Percentiles rank a stretch among this genome's conserved stretches.
Evolutionary conservation across 495 filamentous ascomycete species (phyloP).

Genomic region (Chaetomium tenue): DNA sequence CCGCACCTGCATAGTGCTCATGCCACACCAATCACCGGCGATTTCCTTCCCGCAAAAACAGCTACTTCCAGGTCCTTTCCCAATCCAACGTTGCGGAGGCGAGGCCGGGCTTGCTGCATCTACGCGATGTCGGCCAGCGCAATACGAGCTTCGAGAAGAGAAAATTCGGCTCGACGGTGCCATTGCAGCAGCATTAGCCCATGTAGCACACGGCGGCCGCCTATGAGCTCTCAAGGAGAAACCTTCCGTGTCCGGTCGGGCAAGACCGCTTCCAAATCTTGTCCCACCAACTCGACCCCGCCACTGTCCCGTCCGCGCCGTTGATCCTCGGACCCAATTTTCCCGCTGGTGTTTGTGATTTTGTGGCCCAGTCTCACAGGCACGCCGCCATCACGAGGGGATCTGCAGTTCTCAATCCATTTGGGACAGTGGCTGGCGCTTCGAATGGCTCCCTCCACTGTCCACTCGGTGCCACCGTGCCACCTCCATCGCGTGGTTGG

Average conservation of each 20-base stretch:
- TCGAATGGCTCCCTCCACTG: background rate
- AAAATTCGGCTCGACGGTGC: background rate
- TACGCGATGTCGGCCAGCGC: background rate
- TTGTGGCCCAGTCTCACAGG: slow-evolving; percentile 10
- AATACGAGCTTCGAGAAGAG: slow-evolving; percentile 12
- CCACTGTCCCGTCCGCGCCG: background rate
- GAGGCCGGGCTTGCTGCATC: background rate
- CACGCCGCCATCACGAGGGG: slow-evolving; percentile 23
- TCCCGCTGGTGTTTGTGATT: background rate
- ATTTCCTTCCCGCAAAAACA: background rate
- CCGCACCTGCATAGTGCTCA: no score
- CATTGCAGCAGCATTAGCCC: background rate
- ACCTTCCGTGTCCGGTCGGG: background rate
- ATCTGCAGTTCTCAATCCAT: slow-evolving; percentile 20
- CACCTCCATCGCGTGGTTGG: slow-evolving; percentile 13
- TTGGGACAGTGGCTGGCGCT: background rate
- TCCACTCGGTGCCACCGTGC: background rate
- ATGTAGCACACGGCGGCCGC: slow-evolving; percentile 10
- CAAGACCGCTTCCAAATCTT: background rate
- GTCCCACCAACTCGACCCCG: no score
- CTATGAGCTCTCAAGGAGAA: background rate
- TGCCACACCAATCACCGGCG: background rate
- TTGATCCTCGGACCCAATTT: slow-evolving; percentile 10
- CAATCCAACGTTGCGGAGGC: slow-evolving; percentile 9
- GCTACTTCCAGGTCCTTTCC: no score